Evolutionary conservation across 345 rosid species (phyloP).

Genomic region (Gossypium thurberi): DNA sequence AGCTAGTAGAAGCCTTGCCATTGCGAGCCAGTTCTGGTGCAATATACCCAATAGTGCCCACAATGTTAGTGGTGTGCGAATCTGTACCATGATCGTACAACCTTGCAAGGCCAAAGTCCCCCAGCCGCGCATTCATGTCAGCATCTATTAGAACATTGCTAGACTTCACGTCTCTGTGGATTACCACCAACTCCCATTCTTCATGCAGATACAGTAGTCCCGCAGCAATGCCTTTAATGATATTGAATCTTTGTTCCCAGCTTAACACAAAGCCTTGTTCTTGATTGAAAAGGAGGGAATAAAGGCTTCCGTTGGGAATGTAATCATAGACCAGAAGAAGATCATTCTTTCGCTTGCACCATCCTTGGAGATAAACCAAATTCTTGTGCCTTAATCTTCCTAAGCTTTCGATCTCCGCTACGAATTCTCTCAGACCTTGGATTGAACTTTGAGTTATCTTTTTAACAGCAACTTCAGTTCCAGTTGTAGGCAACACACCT

Average conservation of each 20-base stretch:
- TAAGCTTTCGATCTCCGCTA: slow-evolving; percentile 63
- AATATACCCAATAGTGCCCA: slow-evolving; percentile 72
- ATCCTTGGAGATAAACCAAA: slow-evolving; percentile 69
- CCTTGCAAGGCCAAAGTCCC: slow-evolving; percentile 84
- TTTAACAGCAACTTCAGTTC: slow-evolving; percentile 56
- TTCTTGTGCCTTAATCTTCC: slow-evolving; percentile 63
- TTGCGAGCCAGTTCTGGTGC: slow-evolving; percentile 71
- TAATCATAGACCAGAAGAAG: slow-evolving; percentile 62
- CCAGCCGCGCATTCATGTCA: slow-evolving; percentile 55
- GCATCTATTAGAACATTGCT: slow-evolving; percentile 68
- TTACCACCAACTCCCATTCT: slow-evolving; percentile 70
- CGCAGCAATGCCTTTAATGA: slow-evolving; percentile 58
- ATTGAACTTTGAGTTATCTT: slow-evolving; percentile 45
- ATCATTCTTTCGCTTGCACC: slow-evolving; percentile 57
- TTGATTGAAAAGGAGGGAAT: slow-evolving; percentile 30
- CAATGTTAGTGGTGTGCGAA: slow-evolving; percentile 50
- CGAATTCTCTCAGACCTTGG: slow-evolving; percentile 75
- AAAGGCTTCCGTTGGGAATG: slow-evolving; percentile 68
- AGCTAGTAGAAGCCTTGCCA: slow-evolving; percentile 54
- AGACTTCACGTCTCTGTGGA: slow-evolving; percentile 73
- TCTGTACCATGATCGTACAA: slow-evolving; percentile 50
- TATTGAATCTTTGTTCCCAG: slow-evolving; percentile 63
- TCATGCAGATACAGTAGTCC: slow-evolving; percentile 66
- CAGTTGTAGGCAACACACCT: slow-evolving; percentile 36
- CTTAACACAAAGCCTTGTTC: slow-evolving; percentile 25